phyloP scores from a whole-genome alignment of 768 basidiomycete genomes.

The Gautieria morchelliformis region DNA sequence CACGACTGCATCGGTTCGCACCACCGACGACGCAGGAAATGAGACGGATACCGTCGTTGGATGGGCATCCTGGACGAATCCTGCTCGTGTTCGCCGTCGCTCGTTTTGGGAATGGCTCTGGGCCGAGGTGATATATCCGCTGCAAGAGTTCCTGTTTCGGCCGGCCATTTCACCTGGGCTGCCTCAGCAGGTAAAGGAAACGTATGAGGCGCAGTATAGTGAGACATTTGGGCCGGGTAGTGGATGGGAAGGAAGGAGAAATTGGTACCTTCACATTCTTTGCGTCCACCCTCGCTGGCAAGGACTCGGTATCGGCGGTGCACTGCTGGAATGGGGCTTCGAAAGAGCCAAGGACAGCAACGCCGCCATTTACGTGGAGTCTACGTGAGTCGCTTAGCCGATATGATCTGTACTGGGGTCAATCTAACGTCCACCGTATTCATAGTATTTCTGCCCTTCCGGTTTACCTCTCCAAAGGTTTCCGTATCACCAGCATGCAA shows the following conservation, averaged over 20 bases:
- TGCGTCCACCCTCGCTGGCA: constrained; percentile 7
- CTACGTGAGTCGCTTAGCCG: neutral
- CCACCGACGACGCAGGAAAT: neutral
- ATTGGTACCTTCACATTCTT: constrained; percentile 7
- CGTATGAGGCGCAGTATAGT: neutral
- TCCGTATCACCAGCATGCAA: constrained; percentile 1
- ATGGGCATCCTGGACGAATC: neutral
- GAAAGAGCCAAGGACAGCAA: neutral
- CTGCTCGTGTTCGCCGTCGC: neutral
- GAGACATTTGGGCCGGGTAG: constrained; percentile 4
- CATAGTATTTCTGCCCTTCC: neutral
- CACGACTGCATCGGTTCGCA: neutral
- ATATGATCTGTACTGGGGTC: no score
- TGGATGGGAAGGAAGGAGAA: neutral
- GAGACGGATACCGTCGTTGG: neutral
- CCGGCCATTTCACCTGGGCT: neutral
- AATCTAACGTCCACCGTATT: neutral
- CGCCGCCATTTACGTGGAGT: constrained; percentile 1
- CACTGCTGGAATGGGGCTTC: constrained; percentile 1
- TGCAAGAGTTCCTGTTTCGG: neutral
- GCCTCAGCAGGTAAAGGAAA: neutral
- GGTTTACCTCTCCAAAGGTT: constrained; percentile 4
- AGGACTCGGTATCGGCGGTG: constrained; percentile 1
- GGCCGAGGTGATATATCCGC: constrained; percentile 1
- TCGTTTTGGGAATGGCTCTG: constrained; percentile 7